These are phyloP conservation scores for Terana coerulea DNA, from an alignment of 768 basidiomycete species.

Conservation along the genomic window DNA sequence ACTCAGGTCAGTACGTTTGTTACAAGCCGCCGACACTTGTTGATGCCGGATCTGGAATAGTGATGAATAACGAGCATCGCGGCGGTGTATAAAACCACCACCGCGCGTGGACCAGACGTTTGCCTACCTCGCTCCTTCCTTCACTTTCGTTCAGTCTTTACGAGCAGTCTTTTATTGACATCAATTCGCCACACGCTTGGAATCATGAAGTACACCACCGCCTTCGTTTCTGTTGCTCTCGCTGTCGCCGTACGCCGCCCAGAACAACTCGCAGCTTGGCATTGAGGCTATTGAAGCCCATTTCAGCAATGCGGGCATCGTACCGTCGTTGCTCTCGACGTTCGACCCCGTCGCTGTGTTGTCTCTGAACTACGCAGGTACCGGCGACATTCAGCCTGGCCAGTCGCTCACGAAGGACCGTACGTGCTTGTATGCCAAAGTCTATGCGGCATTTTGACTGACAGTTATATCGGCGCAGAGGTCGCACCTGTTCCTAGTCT, in stretches of 20 bases:
- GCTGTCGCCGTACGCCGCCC: conserved; percentile 42
- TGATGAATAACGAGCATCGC: background rate
- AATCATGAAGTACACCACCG: conserved; percentile 6
- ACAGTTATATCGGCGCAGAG: conserved; percentile 38
- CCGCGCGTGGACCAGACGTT: background rate
- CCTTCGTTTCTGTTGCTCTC: conserved; percentile 28
- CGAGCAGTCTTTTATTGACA: conserved; percentile 3
- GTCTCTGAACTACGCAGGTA: conserved; percentile 44
- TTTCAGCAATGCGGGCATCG: conserved; percentile 55
- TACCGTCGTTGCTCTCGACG: conserved; percentile 55
- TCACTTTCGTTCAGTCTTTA: background rate
- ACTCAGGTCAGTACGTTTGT: conserved; percentile 84
- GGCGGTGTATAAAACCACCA: background rate
- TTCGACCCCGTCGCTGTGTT: conserved; percentile 64
- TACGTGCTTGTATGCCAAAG: conserved; percentile 30
- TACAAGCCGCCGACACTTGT: conserved; percentile 46
- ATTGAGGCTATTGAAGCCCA: conserved; percentile 65
- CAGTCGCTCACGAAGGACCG: conserved; percentile 53
- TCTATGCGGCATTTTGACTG: background rate
- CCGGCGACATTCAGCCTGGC: conserved; percentile 52
- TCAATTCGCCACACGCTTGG: background rate
- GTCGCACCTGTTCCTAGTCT: conserved; percentile 51
- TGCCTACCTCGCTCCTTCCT: background rate
- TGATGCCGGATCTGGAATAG: background rate
- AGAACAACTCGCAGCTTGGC: conserved; percentile 40